Base-by-base conservation (phyloP, 2,329 filamentous ascomycete species). In the Stachybotrys chlorohalonatus region DNA sequence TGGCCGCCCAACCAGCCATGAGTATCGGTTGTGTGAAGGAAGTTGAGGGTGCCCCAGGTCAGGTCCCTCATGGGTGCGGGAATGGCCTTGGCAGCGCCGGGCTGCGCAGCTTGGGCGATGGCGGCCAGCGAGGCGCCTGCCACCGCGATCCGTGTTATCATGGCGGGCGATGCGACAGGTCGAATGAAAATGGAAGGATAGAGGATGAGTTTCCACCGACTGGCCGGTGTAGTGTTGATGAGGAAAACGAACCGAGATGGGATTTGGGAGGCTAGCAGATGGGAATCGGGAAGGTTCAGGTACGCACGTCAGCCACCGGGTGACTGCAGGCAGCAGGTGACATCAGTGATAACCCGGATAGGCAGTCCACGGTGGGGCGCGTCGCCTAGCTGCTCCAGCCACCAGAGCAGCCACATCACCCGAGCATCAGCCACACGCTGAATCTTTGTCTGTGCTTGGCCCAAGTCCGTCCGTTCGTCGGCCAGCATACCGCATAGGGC, bases 1-100 rank as follows among this genome's bases (percentile, higher is more conserved):
- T 99, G 94, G 1, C 94, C 94, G 9, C 84, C 90, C 66, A 95
- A 86, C 94, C 94, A 99, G 63, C 94, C 93, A 73, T 97, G 94
- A 5, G 89, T 94, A 68, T 97, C 89, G 47, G 94, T 97, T 0
- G 94, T 97, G 66, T 95, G 92, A n/a, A 99, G 73, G 70, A 96
- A 95, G 77, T 97, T 97, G 65, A 97, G 80, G 68, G 96, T 87
- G n/a, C 89, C 92, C 90, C 92, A 96, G 63, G 84, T 81, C 53
- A 99, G 78, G 61, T 90, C 81, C 64, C 93, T 86, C 72, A 97
- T 82, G 49, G 91, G 92, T 54, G 87, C 90, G 55, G 84, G 80
- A 56, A 93, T 80, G 7, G 94, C 90, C 47, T 81, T 73, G n/a
- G 85, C 85, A 53, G 93, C 90, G 55, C 83, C 84, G 9, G 93